Evolutionary conservation across 2,329 filamentous ascomycete species (phyloP), one percentile per base, ranked within the genome.

Genomic region (Diaporthe vaccinii): DNA sequence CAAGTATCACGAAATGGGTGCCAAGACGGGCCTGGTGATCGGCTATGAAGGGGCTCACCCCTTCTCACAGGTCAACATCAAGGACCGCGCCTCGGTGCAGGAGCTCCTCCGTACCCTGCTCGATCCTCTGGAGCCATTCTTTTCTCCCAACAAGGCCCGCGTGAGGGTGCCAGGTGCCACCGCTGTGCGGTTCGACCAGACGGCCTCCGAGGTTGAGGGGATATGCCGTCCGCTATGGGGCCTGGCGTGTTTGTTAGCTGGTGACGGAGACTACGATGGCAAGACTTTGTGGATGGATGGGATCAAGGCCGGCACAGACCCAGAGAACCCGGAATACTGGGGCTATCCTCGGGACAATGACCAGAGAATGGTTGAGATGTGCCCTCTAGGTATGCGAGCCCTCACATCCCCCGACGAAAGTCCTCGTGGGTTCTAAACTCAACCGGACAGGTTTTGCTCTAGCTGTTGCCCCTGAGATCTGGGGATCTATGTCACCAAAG

Each of bases 301-400:
- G 5, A 86, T 96, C 74, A 90, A 91, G 77, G 88, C 91, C 44
- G 94, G 93, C 0, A 95, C 93, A 0, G 91, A 96, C 79, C 93
- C 93, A 0, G 87, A 91, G 59, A 90, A 86, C 75, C 87, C 90
- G 0, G 94, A 95, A 83, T 96, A 92, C 80, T 96, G 94, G 94
- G 94, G 93, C 0, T 91, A 90, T 74, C 93, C 94, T 77, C 88
- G 91, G 78, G 93, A 95, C 80, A 91, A 93, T 74, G 94, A 96
- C 80, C 94, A 96, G 85, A 87, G 94, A 36, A 96, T 96, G 94
- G 94, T 96, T 3, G 94, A 96, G 82, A 94, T 95, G 88, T 95
- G 93, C 80, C 93, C 94, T 0, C 87, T 96, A 75, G 94, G 87
- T 87, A 81, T 76, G 80, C 10, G 22, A 8, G 12, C n/a, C 72